Evolutionary conservation across 2,329 filamentous ascomycete genomes (phyloP).

Genomic region (Venturia aucupariae): DNA sequence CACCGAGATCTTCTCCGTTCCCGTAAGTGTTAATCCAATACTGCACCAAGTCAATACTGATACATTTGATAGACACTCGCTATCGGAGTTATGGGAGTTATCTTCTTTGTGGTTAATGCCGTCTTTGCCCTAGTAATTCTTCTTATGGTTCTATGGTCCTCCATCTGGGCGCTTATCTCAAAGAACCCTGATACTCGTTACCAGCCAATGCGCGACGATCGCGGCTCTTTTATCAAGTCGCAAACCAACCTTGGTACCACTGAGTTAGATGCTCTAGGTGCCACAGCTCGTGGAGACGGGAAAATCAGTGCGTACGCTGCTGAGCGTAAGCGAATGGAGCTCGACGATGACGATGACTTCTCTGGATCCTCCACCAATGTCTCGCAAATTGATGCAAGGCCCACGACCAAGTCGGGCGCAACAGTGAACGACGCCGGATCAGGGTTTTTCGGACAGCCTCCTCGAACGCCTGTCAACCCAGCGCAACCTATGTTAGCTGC

Average conservation of each 20-base stretch:
- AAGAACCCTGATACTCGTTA: constrained; percentile 95
- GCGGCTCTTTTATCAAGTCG: constrained; percentile 95
- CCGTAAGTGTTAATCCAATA: constrained; percentile 54
- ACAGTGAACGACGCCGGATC: constrained; percentile 23
- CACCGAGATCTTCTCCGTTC: constrained; percentile 76
- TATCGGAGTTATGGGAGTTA: constrained; percentile 16
- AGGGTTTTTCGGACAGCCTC: constrained; percentile 31
- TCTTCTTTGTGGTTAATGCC: constrained; percentile 16
- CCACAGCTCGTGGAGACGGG: constrained; percentile 25
- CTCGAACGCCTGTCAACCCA: constrained; percentile 36
- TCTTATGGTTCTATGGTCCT: constrained; percentile 69
- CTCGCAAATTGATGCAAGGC: constrained; percentile 25
- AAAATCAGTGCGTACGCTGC: constrained; percentile 83
- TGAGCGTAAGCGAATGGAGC: constrained; percentile 53
- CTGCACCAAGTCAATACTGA: constrained; percentile 50
- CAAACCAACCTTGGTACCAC: constrained; percentile 55
- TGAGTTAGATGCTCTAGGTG: constrained; percentile 55
- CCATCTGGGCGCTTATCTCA: constrained; percentile 67
- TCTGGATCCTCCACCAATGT: constrained; percentile 45
- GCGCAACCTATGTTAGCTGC: constrained; percentile 23
- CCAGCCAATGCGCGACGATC: constrained; percentile 92
- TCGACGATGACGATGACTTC: constrained; percentile 65
- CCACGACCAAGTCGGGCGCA: constrained; percentile 28
- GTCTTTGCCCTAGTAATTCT: constrained; percentile 15
- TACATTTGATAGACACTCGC: constrained; percentile 33